These are phyloP conservation scores for Oryza australiensis DNA, from an alignment of 176 grass and related monocot genomes.

Conservation along the genomic window DNA sequence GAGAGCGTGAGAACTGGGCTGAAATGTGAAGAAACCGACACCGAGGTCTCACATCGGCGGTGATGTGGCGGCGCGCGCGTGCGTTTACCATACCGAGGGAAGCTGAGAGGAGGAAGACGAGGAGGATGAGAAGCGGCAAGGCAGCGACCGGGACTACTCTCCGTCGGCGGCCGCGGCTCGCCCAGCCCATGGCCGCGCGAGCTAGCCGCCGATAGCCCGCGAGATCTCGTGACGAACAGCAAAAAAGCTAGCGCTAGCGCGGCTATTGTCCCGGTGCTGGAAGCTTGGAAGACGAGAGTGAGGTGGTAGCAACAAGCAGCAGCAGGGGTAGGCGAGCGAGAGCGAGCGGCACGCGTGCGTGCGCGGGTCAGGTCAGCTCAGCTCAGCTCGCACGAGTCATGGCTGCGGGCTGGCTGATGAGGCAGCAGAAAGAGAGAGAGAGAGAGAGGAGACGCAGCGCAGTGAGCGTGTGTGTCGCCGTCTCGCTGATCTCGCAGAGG, in stretches of 20 bases:
- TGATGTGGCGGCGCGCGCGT: no score
- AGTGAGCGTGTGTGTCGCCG: no score
- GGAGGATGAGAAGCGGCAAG: constrained; percentile 17
- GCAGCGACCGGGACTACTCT: background rate
- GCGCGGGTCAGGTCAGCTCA: background rate
- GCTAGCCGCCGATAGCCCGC: no score
- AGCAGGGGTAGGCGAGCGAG: no score
- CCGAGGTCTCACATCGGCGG: no score
- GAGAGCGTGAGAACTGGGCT: background rate
- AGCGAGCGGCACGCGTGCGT: background rate
- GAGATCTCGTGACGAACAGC: no score
- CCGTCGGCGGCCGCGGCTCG: constrained; percentile 12
- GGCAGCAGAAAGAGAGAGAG: background rate
- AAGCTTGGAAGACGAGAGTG: no score
- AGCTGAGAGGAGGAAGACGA: constrained; percentile 22
- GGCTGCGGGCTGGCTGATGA: no score
- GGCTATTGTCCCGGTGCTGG: no score
- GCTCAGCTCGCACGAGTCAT: background rate
- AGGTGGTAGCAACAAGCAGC: background rate
- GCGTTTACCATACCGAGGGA: constrained; percentile 17
- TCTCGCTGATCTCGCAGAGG: no score
- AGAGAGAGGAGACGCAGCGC: background rate
- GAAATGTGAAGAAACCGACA: no score
- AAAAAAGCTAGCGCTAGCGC: no score
- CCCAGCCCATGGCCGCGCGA: constrained; percentile 23